These are phyloP conservation scores for Hypholoma sublateritium DNA, from an alignment of 768 basidiomycete species.

Conservation along the genomic window DNA sequence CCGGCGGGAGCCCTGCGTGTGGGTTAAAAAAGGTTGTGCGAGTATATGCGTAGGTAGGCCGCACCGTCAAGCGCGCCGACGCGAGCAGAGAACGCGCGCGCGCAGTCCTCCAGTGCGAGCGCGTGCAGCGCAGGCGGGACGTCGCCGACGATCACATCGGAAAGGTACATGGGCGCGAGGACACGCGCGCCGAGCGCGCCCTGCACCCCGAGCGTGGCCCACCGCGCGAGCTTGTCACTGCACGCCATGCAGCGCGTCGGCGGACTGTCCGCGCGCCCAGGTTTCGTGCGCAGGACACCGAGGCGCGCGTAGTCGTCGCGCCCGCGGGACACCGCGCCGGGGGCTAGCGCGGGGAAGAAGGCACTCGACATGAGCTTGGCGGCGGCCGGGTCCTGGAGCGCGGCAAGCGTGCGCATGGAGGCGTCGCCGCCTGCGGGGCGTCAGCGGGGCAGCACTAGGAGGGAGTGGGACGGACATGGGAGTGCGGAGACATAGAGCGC, in stretches of 20 bases:
- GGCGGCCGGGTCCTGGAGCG: constrained; percentile 71
- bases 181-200: constrained; percentile 69
- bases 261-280: constrained; percentile 87
- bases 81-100: constrained; percentile 58
- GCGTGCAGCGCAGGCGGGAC: constrained; percentile 42
- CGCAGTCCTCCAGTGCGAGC: constrained; percentile 58
- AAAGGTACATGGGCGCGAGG: constrained; percentile 64
- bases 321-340: constrained; percentile 59
- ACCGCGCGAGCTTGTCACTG: constrained; percentile 90
- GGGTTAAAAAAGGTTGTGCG: too few relatives aligned
- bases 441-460: not conserved
- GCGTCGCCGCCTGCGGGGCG: constrained; percentile 76
- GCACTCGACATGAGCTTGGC: constrained; percentile 64
- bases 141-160: constrained; percentile 70
- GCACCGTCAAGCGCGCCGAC: constrained; percentile 41
- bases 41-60: not conserved
- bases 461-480: constrained; percentile 41
- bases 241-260: constrained; percentile 88
- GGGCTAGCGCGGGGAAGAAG: constrained; percentile 30
- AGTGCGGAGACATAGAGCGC: constrained; percentile 71
- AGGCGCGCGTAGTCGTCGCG: constrained; percentile 74
- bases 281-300: constrained; percentile 88
- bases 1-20: constrained; percentile 42
- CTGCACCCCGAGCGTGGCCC: constrained; percentile 84
- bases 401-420: constrained; percentile 76